A percentile compares a stretch with the other conserved stretches of the same genome.
Conservation (phyloP, 345 rosid species). For the Eucalyptus brandiana region DNA sequence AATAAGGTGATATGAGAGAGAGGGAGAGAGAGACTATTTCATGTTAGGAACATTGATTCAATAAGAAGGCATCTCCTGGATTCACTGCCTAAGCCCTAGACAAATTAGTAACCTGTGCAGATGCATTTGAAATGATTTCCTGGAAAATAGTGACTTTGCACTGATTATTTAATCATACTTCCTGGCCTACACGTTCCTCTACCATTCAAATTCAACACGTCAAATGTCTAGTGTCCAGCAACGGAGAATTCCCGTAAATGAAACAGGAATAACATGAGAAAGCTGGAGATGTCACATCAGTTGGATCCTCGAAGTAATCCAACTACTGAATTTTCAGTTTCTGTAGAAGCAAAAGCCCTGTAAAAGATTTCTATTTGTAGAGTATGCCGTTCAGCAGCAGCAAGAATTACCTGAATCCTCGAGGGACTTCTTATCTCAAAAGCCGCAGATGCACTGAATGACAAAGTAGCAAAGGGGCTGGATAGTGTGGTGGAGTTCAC, state of each 20-base stretch:
- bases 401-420: conserved; percentile 64
- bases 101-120: neutral
- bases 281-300: neutral
- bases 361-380: neutral
- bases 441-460: conserved; percentile 76
- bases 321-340: neutral
- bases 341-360: neutral
- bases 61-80: neutral
- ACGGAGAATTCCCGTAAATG: neutral
- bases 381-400: neutral
- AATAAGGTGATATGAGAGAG: neutral
- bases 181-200: neutral
- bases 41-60: neutral
- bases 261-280: neutral
- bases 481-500: conserved; percentile 64
- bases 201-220: neutral
- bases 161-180: neutral
- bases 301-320: neutral
- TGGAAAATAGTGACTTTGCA: neutral
- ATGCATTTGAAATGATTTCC: neutral
- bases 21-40: neutral
- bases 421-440: conserved; percentile 78
- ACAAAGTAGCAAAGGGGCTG: conserved; percentile 68
- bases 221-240: neutral
- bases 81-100: neutral